These are phyloP conservation scores for Aphanocladium album DNA, from an alignment of 2,329 filamentous ascomycete species.

Conservation along the genomic window DNA sequence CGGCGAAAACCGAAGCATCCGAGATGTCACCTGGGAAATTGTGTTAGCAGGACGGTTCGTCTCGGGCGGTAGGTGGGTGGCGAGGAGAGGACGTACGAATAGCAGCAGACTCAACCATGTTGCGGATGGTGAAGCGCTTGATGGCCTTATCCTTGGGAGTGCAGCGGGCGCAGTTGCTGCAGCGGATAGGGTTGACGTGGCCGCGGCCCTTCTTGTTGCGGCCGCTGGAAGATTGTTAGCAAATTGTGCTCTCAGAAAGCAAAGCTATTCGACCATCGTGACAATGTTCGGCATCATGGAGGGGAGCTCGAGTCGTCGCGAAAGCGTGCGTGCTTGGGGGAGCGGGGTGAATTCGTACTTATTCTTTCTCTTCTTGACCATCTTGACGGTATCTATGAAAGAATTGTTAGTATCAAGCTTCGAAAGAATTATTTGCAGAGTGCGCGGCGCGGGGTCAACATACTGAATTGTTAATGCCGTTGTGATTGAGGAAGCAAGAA, in stretches of 20 bases:
- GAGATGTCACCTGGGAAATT: constrained; percentile 87
- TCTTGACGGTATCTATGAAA: constrained; percentile 52
- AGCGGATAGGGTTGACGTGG: constrained; percentile 98
- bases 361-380: constrained; percentile 70
- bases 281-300: background rate
- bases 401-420: constrained; percentile 25
- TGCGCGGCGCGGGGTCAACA: constrained; percentile 15
- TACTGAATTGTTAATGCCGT: constrained; percentile 14
- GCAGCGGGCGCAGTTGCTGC: constrained; percentile 71
- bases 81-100: constrained; percentile 73
- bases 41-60: constrained; percentile 11
- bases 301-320: background rate
- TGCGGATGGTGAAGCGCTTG: constrained; percentile 99
- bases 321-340: constrained; percentile 7
- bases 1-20: constrained; percentile 96
- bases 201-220: constrained; percentile 99
- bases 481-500: constrained; percentile 13
- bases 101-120: constrained; percentile 99
- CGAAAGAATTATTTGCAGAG: constrained; percentile 14
- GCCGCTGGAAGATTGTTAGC: constrained; percentile 55
- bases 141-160: constrained; percentile 99
- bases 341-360: constrained; percentile 45
- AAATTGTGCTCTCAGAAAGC: background rate
- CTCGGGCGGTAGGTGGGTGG: background rate
- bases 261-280: background rate